A percentile compares a stretch with the other conserved stretches of the same genome.
Evolutionary conservation across 805 yeast genomes (phyloP).

Genomic region (Ogataea wickerhamii): DNA sequence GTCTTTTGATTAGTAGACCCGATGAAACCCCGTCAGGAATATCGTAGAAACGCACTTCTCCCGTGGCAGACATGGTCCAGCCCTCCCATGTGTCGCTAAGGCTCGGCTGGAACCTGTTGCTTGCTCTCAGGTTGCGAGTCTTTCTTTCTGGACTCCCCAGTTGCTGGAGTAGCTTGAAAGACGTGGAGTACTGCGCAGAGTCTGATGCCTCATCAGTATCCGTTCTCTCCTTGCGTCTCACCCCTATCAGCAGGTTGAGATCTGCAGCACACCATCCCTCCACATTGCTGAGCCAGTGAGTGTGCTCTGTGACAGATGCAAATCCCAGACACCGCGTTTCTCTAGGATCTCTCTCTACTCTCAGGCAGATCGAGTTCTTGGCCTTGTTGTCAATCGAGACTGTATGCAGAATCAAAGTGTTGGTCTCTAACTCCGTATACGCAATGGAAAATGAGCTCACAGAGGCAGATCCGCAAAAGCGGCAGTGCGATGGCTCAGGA

Average conservation of each 20-base stretch:
- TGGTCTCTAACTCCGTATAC: constrained; percentile 58
- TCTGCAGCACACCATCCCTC: constrained; percentile 80
- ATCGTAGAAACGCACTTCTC: constrained; percentile 55
- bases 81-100: constrained; percentile 68
- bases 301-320: constrained; percentile 67
- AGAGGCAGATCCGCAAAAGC: constrained; percentile 88
- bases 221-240: constrained; percentile 41
- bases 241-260: constrained; percentile 71
- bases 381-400: constrained; percentile 70
- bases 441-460: constrained; percentile 68
- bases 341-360: constrained; percentile 90
- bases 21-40: constrained; percentile 47
- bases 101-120: constrained; percentile 26
- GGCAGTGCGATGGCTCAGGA: constrained; percentile 82
- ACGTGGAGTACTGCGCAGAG: constrained; percentile 12
- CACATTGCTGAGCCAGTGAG: constrained; percentile 61
- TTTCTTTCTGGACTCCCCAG: constrained; percentile 5
- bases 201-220: constrained; percentile 19
- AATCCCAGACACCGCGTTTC: constrained; percentile 89
- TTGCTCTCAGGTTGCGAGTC: constrained; percentile 4
- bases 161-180: constrained; percentile 15
- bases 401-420: constrained; percentile 66
- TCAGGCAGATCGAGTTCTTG: constrained; percentile 72
- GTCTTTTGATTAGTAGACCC: constrained; percentile 48
- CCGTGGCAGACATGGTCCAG: constrained; percentile 70